A percentile compares a stretch with the other conserved stretches of the same genome.
These are phyloP conservation scores for Middelhovenomyces tepae DNA, from an alignment of 805 yeast genomes.

Conservation along the genomic window DNA sequence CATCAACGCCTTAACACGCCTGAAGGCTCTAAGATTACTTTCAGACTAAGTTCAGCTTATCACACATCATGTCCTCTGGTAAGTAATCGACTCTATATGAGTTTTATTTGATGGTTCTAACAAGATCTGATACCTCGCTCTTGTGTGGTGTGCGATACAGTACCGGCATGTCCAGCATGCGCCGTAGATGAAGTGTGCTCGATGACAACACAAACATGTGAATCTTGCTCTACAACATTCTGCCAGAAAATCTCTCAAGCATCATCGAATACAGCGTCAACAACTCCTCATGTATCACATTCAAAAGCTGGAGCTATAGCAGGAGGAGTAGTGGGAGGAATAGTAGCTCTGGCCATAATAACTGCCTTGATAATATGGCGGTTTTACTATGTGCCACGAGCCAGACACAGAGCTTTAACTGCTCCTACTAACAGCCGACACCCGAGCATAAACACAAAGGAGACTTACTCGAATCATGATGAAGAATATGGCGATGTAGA, in stretches of 20 bases:
- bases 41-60: too few species aligned
- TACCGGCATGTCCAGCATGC: conserved; percentile 49
- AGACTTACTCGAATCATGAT: too few species aligned
- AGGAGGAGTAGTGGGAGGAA: conserved; percentile 66
- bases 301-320: conserved; percentile 51
- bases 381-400: conserved; percentile 32
- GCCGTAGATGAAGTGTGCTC: conserved; percentile 44
- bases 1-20: too few species aligned
- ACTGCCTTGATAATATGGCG: conserved; percentile 32
- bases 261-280: conserved; percentile 8
- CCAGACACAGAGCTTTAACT: conserved; percentile 18
- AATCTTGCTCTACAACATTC: conserved; percentile 44
- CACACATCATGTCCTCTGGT: too few species aligned
- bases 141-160: too few species aligned
- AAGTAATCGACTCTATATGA: too few species aligned
- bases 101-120: too few species aligned
- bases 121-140: too few species aligned
- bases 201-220: conserved; percentile 48
- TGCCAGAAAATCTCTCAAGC: conserved; percentile 32
- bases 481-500: not conserved
- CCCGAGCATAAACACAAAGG: too few species aligned
- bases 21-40: too few species aligned
- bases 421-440: too few species aligned
- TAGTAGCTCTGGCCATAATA: conserved; percentile 35
- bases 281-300: conserved; percentile 8